These are phyloP conservation scores for Metschnikowia colocasiae DNA, from an alignment of 805 yeast species.

Conservation along the genomic window DNA sequence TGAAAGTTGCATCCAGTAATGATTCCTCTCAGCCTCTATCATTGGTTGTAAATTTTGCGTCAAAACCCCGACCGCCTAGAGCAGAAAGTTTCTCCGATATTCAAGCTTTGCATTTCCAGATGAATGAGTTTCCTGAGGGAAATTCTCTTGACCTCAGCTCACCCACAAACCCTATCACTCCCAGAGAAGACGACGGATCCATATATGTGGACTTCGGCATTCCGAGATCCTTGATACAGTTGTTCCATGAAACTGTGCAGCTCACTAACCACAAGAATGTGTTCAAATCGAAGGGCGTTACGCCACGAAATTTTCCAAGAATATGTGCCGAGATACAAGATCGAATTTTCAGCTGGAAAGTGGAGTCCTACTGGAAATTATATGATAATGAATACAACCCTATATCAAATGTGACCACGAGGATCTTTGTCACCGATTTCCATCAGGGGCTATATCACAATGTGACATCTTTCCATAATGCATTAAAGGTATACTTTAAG, in stretches of 20 bases:
- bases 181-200: slow-evolving; percentile 18
- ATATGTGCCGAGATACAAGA: slow-evolving; percentile 55
- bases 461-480: slow-evolving; percentile 38
- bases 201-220: slow-evolving; percentile 46
- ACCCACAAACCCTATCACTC: slow-evolving; percentile 6
- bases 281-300: slow-evolving; percentile 35
- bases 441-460: slow-evolving; percentile 43
- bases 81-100: slow-evolving; percentile 4
- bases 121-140: neutral
- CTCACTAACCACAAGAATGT: slow-evolving; percentile 52
- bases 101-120: slow-evolving; percentile 1
- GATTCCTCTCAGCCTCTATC: slow-evolving; percentile 17
- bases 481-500: slow-evolving; percentile 42
- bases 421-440: slow-evolving; percentile 29
- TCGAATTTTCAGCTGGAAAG: slow-evolving; percentile 44
- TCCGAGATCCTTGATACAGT: slow-evolving; percentile 43
- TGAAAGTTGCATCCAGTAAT: slow-evolving; percentile 14
- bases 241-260: slow-evolving; percentile 44
- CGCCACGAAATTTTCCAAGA: slow-evolving; percentile 53
- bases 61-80: neutral
- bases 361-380: slow-evolving; percentile 39
- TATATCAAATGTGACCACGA: slow-evolving; percentile 14
- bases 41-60: slow-evolving; percentile 26
- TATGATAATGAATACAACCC: slow-evolving; percentile 23
- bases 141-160: neutral